Conservation (phyloP, 768 basidiomycete species). For the Galerina sulciceps region DNA sequence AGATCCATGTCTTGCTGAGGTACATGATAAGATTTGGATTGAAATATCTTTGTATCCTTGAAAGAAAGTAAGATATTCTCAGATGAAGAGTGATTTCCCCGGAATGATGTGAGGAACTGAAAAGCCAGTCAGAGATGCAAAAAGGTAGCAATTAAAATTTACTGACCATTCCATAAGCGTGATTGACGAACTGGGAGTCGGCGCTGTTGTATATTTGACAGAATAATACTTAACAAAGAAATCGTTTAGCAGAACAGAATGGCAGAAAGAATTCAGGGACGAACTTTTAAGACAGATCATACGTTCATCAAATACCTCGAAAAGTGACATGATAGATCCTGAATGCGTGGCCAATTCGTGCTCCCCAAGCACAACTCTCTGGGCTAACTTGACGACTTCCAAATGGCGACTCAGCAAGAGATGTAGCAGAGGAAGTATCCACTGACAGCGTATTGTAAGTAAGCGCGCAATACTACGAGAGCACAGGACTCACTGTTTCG, state of each 20-base stretch:
- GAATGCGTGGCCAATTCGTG: conserved; percentile 8
- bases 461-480: neutral
- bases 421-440: conserved; percentile 24
- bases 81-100: neutral
- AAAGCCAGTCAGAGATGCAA: neutral
- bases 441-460: conserved; percentile 11
- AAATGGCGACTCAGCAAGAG: conserved; percentile 22
- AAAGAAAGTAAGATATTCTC: conserved; percentile 4
- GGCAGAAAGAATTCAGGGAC: neutral
- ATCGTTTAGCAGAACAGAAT: neutral
- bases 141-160: no score
- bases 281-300: conserved; percentile 9
- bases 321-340: conserved; percentile 9
- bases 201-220: conserved; percentile 8
- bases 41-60: neutral
- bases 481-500: conserved; percentile 17
- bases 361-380: conserved; percentile 1
- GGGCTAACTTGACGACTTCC: conserved; percentile 10
- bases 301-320: conserved; percentile 15
- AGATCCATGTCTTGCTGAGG: no score
- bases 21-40: no score
- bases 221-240: conserved; percentile 6
- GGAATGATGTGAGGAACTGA: neutral
- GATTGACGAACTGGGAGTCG: conserved; percentile 12
- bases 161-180: conserved; percentile 21